phyloP scores from a whole-genome alignment of 2,329 filamentous ascomycete species.

The Calycina marina region DNA sequence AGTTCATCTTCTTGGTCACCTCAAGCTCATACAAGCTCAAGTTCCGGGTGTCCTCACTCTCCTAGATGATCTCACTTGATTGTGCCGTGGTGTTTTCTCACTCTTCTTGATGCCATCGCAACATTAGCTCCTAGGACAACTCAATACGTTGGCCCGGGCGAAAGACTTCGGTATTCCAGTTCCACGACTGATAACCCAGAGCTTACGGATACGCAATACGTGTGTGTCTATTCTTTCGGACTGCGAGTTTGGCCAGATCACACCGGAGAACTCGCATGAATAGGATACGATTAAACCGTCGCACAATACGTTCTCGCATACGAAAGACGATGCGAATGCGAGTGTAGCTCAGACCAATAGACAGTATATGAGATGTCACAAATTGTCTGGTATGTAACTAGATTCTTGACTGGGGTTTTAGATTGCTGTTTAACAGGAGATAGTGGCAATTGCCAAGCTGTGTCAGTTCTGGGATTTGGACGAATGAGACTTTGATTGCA shows the following conservation, averaged over 20 bases:
- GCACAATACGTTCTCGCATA: slow-evolving; percentile 41
- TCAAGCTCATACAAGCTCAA: too few species aligned
- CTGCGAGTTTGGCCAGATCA: slow-evolving; percentile 45
- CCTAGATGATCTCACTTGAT: too few species aligned
- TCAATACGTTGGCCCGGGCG: slow-evolving; percentile 31
- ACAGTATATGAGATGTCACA: slow-evolving; percentile 48
- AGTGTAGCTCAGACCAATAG: slow-evolving; percentile 32
- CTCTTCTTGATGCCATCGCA: too few species aligned
- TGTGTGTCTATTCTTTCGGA: slow-evolving; percentile 37
- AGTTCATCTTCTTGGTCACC: too few species aligned
- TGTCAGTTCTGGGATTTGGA: slow-evolving; percentile 38
- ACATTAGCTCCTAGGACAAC: slow-evolving; percentile 9
- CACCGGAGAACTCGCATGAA: slow-evolving; percentile 48
- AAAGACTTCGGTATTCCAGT: slow-evolving; percentile 41
- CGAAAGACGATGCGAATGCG: slow-evolving; percentile 38
- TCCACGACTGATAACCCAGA: slow-evolving; percentile 44
- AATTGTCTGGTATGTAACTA: too few species aligned
- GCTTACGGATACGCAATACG: slow-evolving; percentile 33
- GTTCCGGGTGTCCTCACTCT: too few species aligned
- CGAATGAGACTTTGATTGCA: slow-evolving; percentile 37
- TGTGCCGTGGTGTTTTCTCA: too few species aligned
- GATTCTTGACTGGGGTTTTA: too few species aligned
- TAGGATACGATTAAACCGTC: slow-evolving; percentile 48
- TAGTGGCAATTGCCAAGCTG: slow-evolving; percentile 38
- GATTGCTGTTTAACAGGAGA: too few species aligned